Evolutionary conservation across 768 basidiomycete genomes (phyloP).

Genomic region (Fomitopsis serialis): DNA sequence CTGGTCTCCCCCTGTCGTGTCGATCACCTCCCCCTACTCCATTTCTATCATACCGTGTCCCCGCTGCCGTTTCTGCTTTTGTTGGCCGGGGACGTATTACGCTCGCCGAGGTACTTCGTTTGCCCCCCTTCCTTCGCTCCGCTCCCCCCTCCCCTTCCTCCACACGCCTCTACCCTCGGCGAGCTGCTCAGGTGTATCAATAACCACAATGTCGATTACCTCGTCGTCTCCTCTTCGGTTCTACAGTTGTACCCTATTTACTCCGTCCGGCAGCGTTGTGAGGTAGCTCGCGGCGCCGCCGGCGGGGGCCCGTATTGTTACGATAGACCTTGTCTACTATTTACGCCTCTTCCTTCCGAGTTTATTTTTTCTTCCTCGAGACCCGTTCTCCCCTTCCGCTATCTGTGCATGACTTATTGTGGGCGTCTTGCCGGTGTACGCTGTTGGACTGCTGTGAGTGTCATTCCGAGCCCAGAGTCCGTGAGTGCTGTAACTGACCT

Average conservation of each 20-base stretch:
- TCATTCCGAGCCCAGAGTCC: background rate
- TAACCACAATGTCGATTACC: background rate
- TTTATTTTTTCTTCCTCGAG: background rate
- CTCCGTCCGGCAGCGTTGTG: background rate
- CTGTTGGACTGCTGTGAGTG: constrained; percentile 16
- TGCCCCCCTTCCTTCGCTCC: background rate
- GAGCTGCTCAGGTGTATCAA: constrained; percentile 2
- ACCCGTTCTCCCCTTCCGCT: background rate
- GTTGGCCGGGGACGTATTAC: constrained; percentile 1
- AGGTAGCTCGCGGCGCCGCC: background rate
- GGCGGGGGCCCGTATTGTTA: background rate
- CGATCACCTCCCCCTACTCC: background rate
- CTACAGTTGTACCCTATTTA: constrained; percentile 15
- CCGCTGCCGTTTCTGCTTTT: constrained; percentile 1
- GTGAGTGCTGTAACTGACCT: background rate
- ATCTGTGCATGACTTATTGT: constrained; percentile 1
- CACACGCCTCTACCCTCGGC: background rate
- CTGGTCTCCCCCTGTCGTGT: background rate
- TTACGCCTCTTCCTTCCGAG: background rate
- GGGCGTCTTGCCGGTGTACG: constrained; percentile 12
- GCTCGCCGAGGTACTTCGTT: constrained; percentile 1
- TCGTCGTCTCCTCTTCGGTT: background rate
- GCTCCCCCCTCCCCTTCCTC: constrained; percentile 5
- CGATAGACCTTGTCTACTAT: background rate
- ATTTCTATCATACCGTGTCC: constrained; percentile 5